Evolutionary conservation across 2,329 filamentous ascomycete genomes (phyloP).

Genomic region (Cordyceps cateniannulata): DNA sequence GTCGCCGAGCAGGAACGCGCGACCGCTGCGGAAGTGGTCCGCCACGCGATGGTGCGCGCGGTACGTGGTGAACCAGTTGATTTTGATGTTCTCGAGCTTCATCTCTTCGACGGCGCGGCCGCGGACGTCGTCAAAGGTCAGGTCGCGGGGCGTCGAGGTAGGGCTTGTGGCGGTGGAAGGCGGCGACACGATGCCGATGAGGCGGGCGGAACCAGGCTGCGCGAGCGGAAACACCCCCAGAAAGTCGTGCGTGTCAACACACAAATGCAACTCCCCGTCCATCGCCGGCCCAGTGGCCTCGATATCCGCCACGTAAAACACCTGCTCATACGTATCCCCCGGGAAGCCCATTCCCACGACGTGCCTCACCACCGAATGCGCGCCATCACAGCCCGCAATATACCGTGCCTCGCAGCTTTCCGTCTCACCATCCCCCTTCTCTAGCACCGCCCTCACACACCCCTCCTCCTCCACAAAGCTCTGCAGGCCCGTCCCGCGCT

Average conservation of each 20-base stretch:
- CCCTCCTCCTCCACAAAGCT: neutral
- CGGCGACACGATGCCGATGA: constrained; percentile 3
- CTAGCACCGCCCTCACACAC: neutral
- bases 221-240: constrained; percentile 5
- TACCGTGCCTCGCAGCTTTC: neutral
- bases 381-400: constrained; percentile 11
- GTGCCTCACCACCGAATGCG: constrained; percentile 1
- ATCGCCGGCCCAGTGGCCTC: constrained; percentile 9
- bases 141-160: neutral
- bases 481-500: neutral
- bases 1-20: constrained; percentile 29
- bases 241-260: constrained; percentile 9
- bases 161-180: neutral
- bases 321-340: constrained; percentile 9
- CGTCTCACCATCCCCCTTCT: neutral
- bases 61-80: constrained; percentile 11
- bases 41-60: constrained; percentile 8
- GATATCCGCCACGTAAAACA: constrained; percentile 12
- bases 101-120: constrained; percentile 2
- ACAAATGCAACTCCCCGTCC: constrained; percentile 8
- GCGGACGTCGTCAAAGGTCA: constrained; percentile 7
- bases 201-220: neutral
- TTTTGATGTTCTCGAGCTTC: neutral
- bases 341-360: neutral
- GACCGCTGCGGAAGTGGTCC: constrained; percentile 19